Percentiles rank a stretch among this genome's conserved stretches.
Evolutionary conservation across 225 moss, liverwort and hornwort genomes (phyloP).

Genomic region (Thuidium tamariscinum): DNA sequence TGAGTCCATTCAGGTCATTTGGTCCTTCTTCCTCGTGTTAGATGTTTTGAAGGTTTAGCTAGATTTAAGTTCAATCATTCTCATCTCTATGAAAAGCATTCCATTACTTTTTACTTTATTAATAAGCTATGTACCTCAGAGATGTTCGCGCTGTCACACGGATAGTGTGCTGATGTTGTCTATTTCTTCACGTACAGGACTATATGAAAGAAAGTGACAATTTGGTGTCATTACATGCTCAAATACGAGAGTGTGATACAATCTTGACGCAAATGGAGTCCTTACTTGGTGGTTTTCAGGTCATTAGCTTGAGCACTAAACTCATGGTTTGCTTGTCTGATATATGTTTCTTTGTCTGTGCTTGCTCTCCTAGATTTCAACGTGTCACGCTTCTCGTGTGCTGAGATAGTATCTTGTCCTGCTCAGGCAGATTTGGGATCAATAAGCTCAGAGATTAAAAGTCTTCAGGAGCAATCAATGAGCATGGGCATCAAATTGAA

Average conservation of each 20-base stretch:
- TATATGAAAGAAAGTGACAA: slow-evolving; percentile 99
- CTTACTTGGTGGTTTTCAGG: slow-evolving; percentile 97
- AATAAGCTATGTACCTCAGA: neutral
- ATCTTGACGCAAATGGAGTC: slow-evolving; percentile 92
- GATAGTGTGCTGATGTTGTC: neutral
- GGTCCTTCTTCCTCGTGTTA: neutral
- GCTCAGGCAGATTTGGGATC: slow-evolving; percentile 94
- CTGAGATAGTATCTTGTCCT: slow-evolving; percentile 17
- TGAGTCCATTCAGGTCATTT: slow-evolving; percentile 89
- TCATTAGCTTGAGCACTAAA: slow-evolving; percentile 12
- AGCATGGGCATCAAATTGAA: slow-evolving; percentile 96
- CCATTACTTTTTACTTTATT: neutral
- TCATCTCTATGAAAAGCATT: neutral
- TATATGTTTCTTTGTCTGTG: neutral
- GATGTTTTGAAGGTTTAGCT: neutral
- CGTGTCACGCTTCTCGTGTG: neutral
- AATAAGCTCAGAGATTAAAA: slow-evolving; percentile 97
- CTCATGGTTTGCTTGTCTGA: neutral
- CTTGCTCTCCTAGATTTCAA: neutral
- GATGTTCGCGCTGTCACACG: neutral
- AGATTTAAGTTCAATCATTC: neutral
- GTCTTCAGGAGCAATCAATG: slow-evolving; percentile 98
- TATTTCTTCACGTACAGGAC: slow-evolving; percentile 41
- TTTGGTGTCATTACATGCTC: slow-evolving; percentile 90
- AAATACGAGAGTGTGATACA: slow-evolving; percentile 93